Percentiles rank a stretch among this genome's conserved stretches.
Evolutionary conservation across 768 basidiomycete genomes (phyloP).

Genomic region (Mycena capillaripes): DNA sequence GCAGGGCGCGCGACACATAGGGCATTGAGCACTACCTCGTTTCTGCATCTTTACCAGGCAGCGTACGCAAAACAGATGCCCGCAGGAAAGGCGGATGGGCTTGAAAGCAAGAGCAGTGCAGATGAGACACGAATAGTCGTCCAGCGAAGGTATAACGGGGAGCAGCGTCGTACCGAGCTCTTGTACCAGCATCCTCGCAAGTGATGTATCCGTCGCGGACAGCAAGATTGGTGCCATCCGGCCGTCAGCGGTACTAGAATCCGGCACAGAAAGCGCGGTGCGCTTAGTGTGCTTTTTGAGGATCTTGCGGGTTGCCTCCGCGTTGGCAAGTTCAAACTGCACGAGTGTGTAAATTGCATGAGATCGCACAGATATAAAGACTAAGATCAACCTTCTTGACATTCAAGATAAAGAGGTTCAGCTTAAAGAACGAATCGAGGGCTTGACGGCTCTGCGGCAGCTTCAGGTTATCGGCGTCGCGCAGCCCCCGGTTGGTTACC

Average conservation of each 20-base stretch:
- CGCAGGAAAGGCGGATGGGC: slow-evolving; percentile 85
- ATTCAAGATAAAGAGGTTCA: slow-evolving; percentile 86
- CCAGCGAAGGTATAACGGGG: slow-evolving; percentile 83
- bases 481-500: slow-evolving; percentile 69
- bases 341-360: neutral
- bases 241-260: slow-evolving; percentile 33
- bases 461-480: slow-evolving; percentile 67
- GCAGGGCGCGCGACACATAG: slow-evolving; percentile 85
- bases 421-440: slow-evolving; percentile 76
- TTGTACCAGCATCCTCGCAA: slow-evolving; percentile 80
- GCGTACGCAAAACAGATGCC: slow-evolving; percentile 84
- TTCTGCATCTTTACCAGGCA: slow-evolving; percentile 95
- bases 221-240: slow-evolving; percentile 49
- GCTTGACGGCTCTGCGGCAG: slow-evolving; percentile 69
- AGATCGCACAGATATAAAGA: neutral
- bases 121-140: slow-evolving; percentile 90
- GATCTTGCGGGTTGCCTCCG: slow-evolving; percentile 92
- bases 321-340: slow-evolving; percentile 86
- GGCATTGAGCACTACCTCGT: slow-evolving; percentile 80
- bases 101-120: slow-evolving; percentile 94
- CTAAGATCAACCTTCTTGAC: slow-evolving; percentile 82
- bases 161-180: slow-evolving; percentile 87
- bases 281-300: slow-evolving; percentile 95
- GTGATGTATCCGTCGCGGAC: slow-evolving; percentile 46
- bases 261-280: slow-evolving; percentile 73